Percentiles rank a stretch among this genome's conserved stretches.
phyloP scores from a whole-genome alignment of 2,329 filamentous ascomycete species.

The Colletotrichum euphorbiae region DNA sequence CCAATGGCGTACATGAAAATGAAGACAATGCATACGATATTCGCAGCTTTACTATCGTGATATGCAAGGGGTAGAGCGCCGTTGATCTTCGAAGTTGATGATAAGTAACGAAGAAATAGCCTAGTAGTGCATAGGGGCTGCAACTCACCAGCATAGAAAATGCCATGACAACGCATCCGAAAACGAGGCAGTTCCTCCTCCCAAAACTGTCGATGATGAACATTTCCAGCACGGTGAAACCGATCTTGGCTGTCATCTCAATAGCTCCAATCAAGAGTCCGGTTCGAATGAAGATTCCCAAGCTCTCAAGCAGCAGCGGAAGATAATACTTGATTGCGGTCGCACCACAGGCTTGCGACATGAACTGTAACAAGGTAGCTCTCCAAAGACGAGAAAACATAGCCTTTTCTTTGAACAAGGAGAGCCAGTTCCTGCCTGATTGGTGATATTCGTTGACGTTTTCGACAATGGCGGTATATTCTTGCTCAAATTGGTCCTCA shows the following conservation, averaged over 20 bases:
- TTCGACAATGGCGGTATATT: constrained; percentile 60
- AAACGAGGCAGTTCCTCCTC: constrained; percentile 59
- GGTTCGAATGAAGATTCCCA: constrained; percentile 61
- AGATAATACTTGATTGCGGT: constrained; percentile 72
- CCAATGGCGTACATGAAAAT: constrained; percentile 70
- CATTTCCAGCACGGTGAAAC: constrained; percentile 67
- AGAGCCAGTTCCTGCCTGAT: constrained; percentile 54
- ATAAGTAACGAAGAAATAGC: neutral
- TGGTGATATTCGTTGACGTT: constrained; percentile 54
- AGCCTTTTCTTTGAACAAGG: constrained; percentile 60
- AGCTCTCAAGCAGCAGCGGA: constrained; percentile 62
- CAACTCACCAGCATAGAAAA: constrained; percentile 61
- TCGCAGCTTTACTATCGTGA: constrained; percentile 60
- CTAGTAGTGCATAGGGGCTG: neutral
- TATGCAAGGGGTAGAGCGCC: constrained; percentile 63
- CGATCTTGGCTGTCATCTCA: constrained; percentile 69
- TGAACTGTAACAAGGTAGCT: constrained; percentile 67
- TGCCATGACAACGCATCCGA: constrained; percentile 64
- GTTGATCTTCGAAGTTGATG: constrained; percentile 57
- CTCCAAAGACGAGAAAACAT: constrained; percentile 67
- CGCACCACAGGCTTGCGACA: constrained; percentile 70
- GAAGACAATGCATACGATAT: constrained; percentile 65
- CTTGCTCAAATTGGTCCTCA: constrained; percentile 51
- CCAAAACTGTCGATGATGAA: constrained; percentile 66
- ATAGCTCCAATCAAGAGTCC: constrained; percentile 66